Evolutionary conservation across 1,139 yeast genomes (phyloP).

Genomic region (Pichia sp.): DNA sequence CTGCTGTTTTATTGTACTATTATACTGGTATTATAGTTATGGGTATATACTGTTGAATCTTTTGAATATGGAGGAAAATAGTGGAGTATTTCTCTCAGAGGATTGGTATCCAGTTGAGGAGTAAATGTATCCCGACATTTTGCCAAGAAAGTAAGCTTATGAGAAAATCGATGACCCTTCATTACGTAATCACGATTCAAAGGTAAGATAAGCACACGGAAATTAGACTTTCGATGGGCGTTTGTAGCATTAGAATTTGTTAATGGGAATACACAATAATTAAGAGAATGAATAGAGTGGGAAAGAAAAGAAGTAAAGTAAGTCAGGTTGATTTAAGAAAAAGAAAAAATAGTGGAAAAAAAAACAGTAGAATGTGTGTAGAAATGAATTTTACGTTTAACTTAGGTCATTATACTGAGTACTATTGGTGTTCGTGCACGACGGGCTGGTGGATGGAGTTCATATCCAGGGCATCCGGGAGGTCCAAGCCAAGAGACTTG

Average conservation of each 20-base stretch:
- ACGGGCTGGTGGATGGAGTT: conserved; percentile 1
- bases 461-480: conserved; percentile 9
- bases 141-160: no score
- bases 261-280: not conserved
- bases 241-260: not conserved
- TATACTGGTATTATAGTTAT: not conserved
- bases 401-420: not conserved
- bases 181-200: no score
- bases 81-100: no score
- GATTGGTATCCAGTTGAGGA: no score
- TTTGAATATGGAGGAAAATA: not conserved
- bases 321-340: no score
- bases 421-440: not conserved
- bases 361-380: no score
- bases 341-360: no score
- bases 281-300: not conserved
- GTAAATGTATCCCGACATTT: no score
- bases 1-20: not conserved
- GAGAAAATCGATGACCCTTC: no score
- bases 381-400: no score
- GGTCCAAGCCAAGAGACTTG: conserved; percentile 6
- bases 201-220: no score
- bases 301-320: not conserved
- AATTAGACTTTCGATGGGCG: no score
- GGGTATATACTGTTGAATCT: not conserved